Conservation (phyloP, 2,329 filamentous ascomycete species). For the Penicillium sp. region DNA sequence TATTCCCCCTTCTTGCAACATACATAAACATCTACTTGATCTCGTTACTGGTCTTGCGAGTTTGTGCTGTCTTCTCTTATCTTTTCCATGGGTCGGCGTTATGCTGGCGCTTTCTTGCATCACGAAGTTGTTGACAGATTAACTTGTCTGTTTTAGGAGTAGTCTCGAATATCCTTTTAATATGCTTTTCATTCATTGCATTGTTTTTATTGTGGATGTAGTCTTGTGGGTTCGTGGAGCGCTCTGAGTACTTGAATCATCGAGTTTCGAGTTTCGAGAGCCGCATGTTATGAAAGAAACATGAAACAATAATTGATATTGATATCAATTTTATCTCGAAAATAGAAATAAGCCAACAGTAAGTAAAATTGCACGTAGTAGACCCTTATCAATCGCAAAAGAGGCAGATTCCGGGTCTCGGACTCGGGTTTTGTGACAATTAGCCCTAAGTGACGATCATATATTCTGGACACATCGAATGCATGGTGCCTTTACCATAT, state of each 20-base stretch:
- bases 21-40: slow-evolving; percentile 21
- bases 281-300: no score
- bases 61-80: slow-evolving; percentile 5
- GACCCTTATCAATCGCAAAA: background rate
- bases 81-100: slow-evolving; percentile 20
- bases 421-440: background rate
- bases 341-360: background rate
- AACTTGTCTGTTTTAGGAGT: background rate
- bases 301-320: background rate
- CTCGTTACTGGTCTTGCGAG: background rate
- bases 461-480: background rate
- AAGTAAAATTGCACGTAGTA: background rate
- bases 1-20: slow-evolving; percentile 17
- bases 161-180: background rate
- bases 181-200: background rate
- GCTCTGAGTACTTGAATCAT: background rate
- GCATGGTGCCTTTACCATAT: background rate
- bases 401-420: background rate
- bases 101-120: slow-evolving; percentile 13
- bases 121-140: slow-evolving; percentile 1
- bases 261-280: background rate
- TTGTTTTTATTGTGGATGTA: background rate
- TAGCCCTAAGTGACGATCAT: background rate
- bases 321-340: background rate
- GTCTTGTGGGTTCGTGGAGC: background rate